Base-by-base conservation (phyloP, 2,329 filamentous ascomycete species). In the Aspergillus neoniger region DNA sequence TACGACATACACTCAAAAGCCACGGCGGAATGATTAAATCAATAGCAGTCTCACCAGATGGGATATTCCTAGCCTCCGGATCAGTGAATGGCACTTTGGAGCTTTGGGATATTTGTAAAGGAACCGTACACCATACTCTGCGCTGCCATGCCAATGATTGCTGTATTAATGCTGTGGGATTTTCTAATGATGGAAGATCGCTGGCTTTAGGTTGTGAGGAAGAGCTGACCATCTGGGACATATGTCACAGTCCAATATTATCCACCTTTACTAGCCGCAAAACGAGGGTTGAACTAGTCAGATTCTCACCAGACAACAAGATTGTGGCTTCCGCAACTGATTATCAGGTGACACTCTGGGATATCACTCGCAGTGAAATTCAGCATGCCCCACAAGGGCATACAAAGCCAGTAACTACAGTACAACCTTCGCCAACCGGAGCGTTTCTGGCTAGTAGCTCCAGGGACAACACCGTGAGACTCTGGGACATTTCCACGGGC, bases 11-110 rank as follows among this genome's bases (percentile, higher is more conserved):
- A n/a, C 15, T 43, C 2, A 19, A 21, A 1, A 19, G 17, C 2
- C 17, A 12, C 0, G 4, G n/a, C 10, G 4, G 1, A 12, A 19
- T 4, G 7, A 5, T 17, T 17, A 0, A 4, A 1, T 4, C n/a
- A 43, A 1, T 43, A 10, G 39, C 17, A 21, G 1, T 43, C 17
- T 43, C 39, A 5, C n/a, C 39, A 5, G 39, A 10, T 17, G 17
- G 17, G 2, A 1, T 2, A 0, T 4, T 17, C 2, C 39, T 43
- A 17, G n/a, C 17, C n/a, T 9, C n/a, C 2, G 8, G 15, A 5
- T n/a, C n/a, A n/a, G 1, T 0, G 3, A 0, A 57, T 69, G 17
- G 57, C 61, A 50, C 67, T 68, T 2, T 32, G 30, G 30, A 32
- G 10, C 1, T 32, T 32, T 32, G 30, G 30, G 30, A 32, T 2